A percentile compares a stretch with the other conserved stretches of the same genome.
Conservation (phyloP, 2,329 filamentous ascomycete species). For the Diplodia intermedia region DNA sequence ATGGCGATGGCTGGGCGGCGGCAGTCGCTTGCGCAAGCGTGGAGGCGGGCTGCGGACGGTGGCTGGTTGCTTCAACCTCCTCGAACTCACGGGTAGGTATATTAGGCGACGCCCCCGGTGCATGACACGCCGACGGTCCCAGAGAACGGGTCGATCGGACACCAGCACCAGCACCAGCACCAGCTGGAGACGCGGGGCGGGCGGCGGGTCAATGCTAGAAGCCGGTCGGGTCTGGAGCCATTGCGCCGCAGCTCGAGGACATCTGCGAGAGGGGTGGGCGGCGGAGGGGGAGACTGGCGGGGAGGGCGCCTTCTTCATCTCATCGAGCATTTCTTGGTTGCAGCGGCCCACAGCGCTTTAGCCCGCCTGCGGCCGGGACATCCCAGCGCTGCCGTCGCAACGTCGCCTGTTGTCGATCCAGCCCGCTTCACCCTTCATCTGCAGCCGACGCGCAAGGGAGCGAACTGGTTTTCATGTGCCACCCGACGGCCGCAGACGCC, state of each 20-base stretch:
- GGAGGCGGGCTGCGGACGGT: neutral
- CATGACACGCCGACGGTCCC: conserved; percentile 15
- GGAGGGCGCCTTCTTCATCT: neutral
- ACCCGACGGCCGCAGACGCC: neutral
- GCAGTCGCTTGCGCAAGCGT: conserved; percentile 4
- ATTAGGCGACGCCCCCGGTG: conserved; percentile 6
- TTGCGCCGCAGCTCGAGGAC: neutral
- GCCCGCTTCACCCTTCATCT: conserved; percentile 17
- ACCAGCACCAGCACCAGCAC: too few relatives aligned
- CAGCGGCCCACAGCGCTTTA: neutral
- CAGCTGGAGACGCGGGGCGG: neutral
- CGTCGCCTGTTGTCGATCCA: conserved; percentile 5
- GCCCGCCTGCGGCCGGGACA: neutral
- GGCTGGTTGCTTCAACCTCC: conserved; percentile 13
- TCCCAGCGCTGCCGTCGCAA: neutral
- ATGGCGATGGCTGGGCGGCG: conserved; percentile 27
- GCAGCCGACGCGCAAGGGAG: neutral
- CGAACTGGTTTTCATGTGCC: too few relatives aligned
- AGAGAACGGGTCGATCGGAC: conserved; percentile 1
- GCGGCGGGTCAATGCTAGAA: neutral
- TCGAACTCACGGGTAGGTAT: neutral
- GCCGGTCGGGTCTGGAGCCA: neutral
- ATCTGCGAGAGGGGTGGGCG: neutral
- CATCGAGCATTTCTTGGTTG: neutral
- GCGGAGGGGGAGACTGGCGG: neutral